Evolutionary conservation across 2,329 filamentous ascomycete genomes (phyloP), one percentile per base, ranked within the genome.

Genomic region (Trichoderma atrobrunneum): DNA sequence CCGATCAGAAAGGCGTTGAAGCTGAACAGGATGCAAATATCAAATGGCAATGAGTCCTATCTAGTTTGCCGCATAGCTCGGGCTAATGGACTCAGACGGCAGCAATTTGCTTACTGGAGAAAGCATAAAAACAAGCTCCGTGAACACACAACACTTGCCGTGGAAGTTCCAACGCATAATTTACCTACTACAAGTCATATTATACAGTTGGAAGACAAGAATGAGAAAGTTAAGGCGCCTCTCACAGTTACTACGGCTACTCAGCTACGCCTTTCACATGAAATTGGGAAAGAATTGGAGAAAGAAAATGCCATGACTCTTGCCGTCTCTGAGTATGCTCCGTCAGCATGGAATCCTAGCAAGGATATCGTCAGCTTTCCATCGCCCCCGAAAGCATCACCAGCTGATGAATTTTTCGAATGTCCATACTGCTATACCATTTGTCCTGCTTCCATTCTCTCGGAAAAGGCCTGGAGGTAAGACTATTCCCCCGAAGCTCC

Each of bases 351-450:
- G 70, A 32, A 72, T 14, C 70, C 62, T 7, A 68, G 70, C 36
- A 68, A 68, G 14, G 70, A 68, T 12, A 54, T 28, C n/a, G 70
- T 68, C 16, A 66, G 57, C 26, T 72, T 72, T 43, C 70, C 70
- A 11, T 4, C n/a, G 21, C 56, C 70, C 4, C 70, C 70, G 24
- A 43, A 39, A n/a, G 21, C 32, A 36, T 48, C 62, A 5, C 3
- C 32, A 1, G 5, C 2, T 12, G 39, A 62, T 5, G n/a, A 32
- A 7, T 68, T 72, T 18, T 72, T 72, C 12, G 63, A 72, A 32
- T 72, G 70, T 16, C 70, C 70, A 14, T 72, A 72, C 16, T 72
- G 70, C n/a, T 72, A 34, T 54, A 72, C 62, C 3, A 68, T 68
- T 10, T 72, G 70, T 18, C 64, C 70, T 24, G 32, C 11, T 28